phyloP scores from a whole-genome alignment of 2,329 filamentous ascomycete species.

The Diplodia scrobiculata region DNA sequence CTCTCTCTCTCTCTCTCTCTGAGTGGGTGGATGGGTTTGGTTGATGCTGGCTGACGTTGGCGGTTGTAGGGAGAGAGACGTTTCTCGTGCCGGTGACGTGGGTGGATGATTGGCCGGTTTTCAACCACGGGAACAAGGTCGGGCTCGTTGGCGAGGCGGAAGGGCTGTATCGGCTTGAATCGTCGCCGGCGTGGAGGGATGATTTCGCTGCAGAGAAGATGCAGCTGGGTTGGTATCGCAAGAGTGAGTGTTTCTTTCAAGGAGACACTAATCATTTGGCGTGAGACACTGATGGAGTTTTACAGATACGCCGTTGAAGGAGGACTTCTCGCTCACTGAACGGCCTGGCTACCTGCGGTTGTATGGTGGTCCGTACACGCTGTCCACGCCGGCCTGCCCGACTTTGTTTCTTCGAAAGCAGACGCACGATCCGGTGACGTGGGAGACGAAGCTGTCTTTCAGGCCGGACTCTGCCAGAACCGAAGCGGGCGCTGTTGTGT shows the following conservation, averaged over 20 bases:
- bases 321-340: constrained; percentile 52
- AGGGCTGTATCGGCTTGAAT: background rate
- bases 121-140: constrained; percentile 53
- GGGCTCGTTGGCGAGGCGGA: constrained; percentile 37
- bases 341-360: constrained; percentile 52
- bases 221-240: constrained; percentile 47
- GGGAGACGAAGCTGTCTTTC: constrained; percentile 53
- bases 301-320: constrained; percentile 53
- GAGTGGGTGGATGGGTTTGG: background rate
- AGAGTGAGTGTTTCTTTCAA: constrained; percentile 35
- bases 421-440: constrained; percentile 48
- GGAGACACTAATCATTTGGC: background rate
- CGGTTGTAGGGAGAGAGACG: constrained; percentile 50
- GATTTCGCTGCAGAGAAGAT: constrained; percentile 42
- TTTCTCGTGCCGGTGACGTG: constrained; percentile 56
- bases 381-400: constrained; percentile 55
- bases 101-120: constrained; percentile 56
- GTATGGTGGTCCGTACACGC: constrained; percentile 56
- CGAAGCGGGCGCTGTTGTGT: constrained; percentile 59
- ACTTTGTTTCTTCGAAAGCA: constrained; percentile 60
- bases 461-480: constrained; percentile 47
- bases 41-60: background rate
- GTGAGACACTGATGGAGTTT: background rate
- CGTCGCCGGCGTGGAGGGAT: constrained; percentile 42
- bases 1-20: no score